Evolutionary conservation across 2,329 filamentous ascomycete species (phyloP), one percentile per base, ranked within the genome.

Genomic region (Penicillium sp.): DNA sequence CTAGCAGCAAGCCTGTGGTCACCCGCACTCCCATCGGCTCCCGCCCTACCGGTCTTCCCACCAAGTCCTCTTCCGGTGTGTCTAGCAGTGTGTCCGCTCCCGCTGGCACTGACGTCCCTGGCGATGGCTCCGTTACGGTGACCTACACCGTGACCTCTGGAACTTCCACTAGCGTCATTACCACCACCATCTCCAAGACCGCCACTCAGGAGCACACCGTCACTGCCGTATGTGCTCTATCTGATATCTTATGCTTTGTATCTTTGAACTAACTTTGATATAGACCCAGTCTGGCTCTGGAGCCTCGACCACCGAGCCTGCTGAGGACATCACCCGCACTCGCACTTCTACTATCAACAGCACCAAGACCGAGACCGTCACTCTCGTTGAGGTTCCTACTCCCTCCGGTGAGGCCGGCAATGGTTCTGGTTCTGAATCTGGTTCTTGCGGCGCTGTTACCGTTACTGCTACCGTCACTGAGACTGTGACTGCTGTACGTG

Each of bases 111-210:
- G 63, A 61, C n/a, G 55, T 59, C 14, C 48, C 62, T 35, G 55
- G 55, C 32, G 50, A 58, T 34, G 53, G 39, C 24, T 44, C 54
- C 10, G 24, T 34, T 56, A 48, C 37, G 32, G 38, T 77, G 40
- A 75, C 74, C 46, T 76, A 76, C 68, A 77, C 74, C n/a, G 50
- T 74, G 32, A 72, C 71, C 35, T 61, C 69, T 43, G 74, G 74
- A 39, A 65, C 66, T 22, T 69, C 70, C 5, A 70, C 68, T 45
- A 68, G 65, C 29, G 68, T 75, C 32, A 64, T 76, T 18, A 76
- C 74, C 26, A 75, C 68, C 43, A 75, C 73, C 14, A 66, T 76
- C 50, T 68, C 69, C 63, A 64, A 60, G 53, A 75, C 73, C 43
- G 60, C 62, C 32, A 74, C 70, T 42, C 48, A 63, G 16, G 47